Conservation (phyloP, 768 basidiomycete species). For the Russula sp. region DNA sequence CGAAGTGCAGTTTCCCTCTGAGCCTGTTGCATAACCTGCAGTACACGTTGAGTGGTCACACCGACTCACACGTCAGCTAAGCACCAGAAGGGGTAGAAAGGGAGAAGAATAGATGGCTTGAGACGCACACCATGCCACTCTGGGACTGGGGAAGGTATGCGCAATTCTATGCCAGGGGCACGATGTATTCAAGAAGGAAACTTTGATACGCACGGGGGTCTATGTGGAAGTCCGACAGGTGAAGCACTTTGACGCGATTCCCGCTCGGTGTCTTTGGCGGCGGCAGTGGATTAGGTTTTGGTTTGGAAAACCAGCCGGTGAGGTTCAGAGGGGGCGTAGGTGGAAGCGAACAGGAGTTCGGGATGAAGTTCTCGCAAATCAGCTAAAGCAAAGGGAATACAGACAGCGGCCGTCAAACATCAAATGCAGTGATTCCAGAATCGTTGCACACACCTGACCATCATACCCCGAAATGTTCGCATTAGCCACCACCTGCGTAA, state of each 20-base stretch:
- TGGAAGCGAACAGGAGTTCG: conserved; percentile 51
- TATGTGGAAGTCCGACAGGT: conserved; percentile 74
- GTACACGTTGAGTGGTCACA: conserved; percentile 2
- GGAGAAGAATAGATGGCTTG: background rate
- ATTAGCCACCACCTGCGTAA: conserved; percentile 70
- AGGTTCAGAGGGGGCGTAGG: conserved; percentile 59
- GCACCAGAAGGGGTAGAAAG: background rate
- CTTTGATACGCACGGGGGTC: conserved; percentile 55
- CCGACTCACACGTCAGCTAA: background rate
- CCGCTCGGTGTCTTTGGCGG: conserved; percentile 56
- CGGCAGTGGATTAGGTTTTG: conserved; percentile 70
- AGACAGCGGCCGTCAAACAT: background rate
- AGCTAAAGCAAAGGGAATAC: conserved; percentile 39
- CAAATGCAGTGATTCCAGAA: background rate
- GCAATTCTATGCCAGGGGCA: background rate
- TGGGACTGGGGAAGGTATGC: background rate
- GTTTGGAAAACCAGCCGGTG: conserved; percentile 70
- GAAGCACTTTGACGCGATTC: conserved; percentile 65
- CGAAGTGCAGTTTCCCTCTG: conserved; percentile 70
- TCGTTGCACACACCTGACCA: conserved; percentile 51
- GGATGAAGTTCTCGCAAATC: conserved; percentile 59
- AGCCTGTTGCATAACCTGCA: conserved; percentile 62
- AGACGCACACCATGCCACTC: background rate
- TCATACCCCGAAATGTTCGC: conserved; percentile 71
- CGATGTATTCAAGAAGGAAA: background rate